A percentile compares a stretch with the other conserved stretches of the same genome.
Conservation (phyloP, 495 filamentous ascomycete species). For the Tuber aestivum region DNA sequence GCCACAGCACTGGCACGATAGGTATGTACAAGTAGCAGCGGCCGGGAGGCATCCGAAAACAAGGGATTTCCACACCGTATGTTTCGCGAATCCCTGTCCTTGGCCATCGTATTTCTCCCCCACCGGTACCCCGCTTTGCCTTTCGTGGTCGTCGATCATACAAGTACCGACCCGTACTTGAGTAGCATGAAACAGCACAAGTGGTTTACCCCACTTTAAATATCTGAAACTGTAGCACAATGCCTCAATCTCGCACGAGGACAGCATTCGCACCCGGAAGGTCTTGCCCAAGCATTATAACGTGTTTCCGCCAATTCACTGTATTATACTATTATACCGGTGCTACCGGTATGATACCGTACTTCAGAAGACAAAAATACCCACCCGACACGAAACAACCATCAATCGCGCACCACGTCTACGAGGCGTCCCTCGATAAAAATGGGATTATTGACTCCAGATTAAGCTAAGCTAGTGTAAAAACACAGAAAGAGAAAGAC, state of each 20-base stretch:
- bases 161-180: too few relatives aligned
- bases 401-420: not conserved
- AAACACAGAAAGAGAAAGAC: not conserved
- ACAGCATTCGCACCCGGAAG: not conserved
- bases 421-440: not conserved
- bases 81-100: too few relatives aligned
- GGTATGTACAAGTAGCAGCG: too few relatives aligned
- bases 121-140: not conserved
- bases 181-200: too few relatives aligned
- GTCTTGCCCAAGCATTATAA: not conserved
- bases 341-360: too few relatives aligned
- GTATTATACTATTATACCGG: too few relatives aligned
- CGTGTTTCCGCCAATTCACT: not conserved
- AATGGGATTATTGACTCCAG: not conserved
- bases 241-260: too few relatives aligned
- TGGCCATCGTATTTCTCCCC: too few relatives aligned
- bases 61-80: too few relatives aligned
- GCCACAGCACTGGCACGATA: too few relatives aligned
- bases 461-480: constrained; percentile 1
- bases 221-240: not conserved
- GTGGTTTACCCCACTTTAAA: not conserved
- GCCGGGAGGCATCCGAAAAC: too few relatives aligned
- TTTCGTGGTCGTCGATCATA: not conserved
- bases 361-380: not conserved
- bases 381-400: not conserved